Percentiles rank a stretch among this genome's conserved stretches.
Conservation (phyloP, 805 yeast genomes). For the Tanozyma kutaoensis region DNA sequence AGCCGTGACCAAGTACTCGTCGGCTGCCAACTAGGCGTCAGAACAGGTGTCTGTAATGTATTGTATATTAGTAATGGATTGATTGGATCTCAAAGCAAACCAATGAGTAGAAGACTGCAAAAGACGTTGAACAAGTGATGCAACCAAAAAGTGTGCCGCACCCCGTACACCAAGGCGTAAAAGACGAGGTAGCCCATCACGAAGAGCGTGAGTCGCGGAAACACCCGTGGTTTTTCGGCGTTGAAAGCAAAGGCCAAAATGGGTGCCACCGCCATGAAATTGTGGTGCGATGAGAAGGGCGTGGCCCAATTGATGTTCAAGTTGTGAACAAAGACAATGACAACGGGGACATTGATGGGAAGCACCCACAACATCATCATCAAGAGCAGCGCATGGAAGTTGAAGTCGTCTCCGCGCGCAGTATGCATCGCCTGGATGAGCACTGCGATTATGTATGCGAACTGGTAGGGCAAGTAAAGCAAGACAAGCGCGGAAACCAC, state of each 20-base stretch:
- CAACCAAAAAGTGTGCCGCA: constrained; percentile 73
- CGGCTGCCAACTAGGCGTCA: constrained; percentile 19
- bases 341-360: constrained; percentile 66
- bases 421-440: constrained; percentile 44
- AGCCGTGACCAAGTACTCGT: constrained; percentile 93
- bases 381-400: constrained; percentile 50
- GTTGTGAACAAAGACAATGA: constrained; percentile 74
- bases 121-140: constrained; percentile 63
- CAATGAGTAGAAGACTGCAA: too few species aligned
- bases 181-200: constrained; percentile 38
- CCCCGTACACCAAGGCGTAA: constrained; percentile 61
- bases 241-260: constrained; percentile 36
- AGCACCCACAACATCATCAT: constrained; percentile 65
- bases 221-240: too few species aligned
- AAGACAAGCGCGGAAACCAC: constrained; percentile 33
- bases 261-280: constrained; percentile 65
- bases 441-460: constrained; percentile 52
- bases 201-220: constrained; percentile 2
- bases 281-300: constrained; percentile 81
- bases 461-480: constrained; percentile 67
- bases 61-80: too few species aligned
- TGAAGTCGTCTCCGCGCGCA: constrained; percentile 9
- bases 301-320: constrained; percentile 67
- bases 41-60: too few species aligned
- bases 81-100: too few species aligned